Base-by-base conservation (phyloP, 495 filamentous ascomycete species). In the Penicillium samsonianum region DNA sequence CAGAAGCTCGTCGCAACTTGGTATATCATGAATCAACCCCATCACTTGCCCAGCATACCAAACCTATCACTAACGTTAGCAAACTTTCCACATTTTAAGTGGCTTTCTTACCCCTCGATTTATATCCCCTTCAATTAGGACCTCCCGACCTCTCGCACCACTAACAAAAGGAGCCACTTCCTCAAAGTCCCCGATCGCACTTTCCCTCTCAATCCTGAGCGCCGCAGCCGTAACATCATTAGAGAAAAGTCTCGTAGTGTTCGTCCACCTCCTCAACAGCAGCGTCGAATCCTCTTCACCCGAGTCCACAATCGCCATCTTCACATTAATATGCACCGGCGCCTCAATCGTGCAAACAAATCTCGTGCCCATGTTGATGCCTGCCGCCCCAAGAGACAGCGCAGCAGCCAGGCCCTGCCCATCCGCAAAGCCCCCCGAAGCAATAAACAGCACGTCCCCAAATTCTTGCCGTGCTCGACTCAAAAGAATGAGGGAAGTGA, bases 401-500 rank as follows among this genome's bases (percentile, higher is more conserved):
- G 93, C 93, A 16, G 94, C 93, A 1, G 93, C 94, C 19, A 98
- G 79, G 5, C 93, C 93, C 60, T 96, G 85, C 3, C 93, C 93
- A 70, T 98, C 93, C 14, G 91, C 93, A 65, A 97, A 97, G 3
- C 93, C 93, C 26, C 93, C 93, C 0, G 88, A 92, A 2, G 93
- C 93, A 67, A 98, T 96, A 69, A 98, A 98, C 7, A 93, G 93
- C 31, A 91, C 84, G 26, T 37, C 33, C 9, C 82, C 83, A 43
- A 98, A 82, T 1, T 84, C 82, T 74, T 98, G 93, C 16, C 92
- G 80, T 37, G 94, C 93, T 35, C 90, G 82, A 69, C 83, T 86
- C 38, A 97, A 80, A 9, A 98, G 84, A 60, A 98, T 96, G 74
- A 97, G 93, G 73, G 97, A 97, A 59, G 94, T 96, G 73, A 98